Evolutionary conservation across 805 yeast genomes (phyloP).

Genomic region (Candida arabinofermentans): DNA sequence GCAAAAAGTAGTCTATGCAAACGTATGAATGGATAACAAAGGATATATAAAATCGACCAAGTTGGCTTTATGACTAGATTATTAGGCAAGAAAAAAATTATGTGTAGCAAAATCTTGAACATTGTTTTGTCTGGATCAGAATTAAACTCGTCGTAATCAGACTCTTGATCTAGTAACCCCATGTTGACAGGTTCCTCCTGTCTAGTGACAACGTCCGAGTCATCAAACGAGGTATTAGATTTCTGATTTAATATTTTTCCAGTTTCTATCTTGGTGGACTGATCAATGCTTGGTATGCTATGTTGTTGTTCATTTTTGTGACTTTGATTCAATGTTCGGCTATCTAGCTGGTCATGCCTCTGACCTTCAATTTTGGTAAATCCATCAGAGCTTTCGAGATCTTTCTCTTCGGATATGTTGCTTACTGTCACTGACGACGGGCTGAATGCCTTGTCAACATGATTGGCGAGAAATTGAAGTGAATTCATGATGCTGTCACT

Average conservation of each 20-base stretch:
- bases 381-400: not conserved
- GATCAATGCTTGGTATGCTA: not conserved
- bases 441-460: slow-evolving; percentile 29
- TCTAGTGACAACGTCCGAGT: slow-evolving; percentile 21
- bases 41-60: slow-evolving; percentile 42
- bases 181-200: slow-evolving; percentile 9
- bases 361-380: no score
- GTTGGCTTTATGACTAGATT: slow-evolving; percentile 50
- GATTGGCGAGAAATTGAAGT: slow-evolving; percentile 28
- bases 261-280: no score
- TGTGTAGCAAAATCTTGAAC: slow-evolving; percentile 20
- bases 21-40: slow-evolving; percentile 53
- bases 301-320: slow-evolving; percentile 2
- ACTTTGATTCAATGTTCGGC: not conserved
- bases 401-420: not conserved
- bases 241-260: not conserved
- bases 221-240: slow-evolving; percentile 5
- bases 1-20: slow-evolving; percentile 18
- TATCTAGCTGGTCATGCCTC: no score
- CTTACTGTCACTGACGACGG: slow-evolving; percentile 9
- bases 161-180: slow-evolving; percentile 10
- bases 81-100: slow-evolving; percentile 46
- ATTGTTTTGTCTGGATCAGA: slow-evolving; percentile 12
- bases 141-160: slow-evolving; percentile 11
- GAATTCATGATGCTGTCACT: slow-evolving; percentile 23